Percentiles rank a stretch among this genome's conserved stretches.
Conservation (phyloP, 1,284 basidiomycete genomes). For the Volvariella volvacea region DNA sequence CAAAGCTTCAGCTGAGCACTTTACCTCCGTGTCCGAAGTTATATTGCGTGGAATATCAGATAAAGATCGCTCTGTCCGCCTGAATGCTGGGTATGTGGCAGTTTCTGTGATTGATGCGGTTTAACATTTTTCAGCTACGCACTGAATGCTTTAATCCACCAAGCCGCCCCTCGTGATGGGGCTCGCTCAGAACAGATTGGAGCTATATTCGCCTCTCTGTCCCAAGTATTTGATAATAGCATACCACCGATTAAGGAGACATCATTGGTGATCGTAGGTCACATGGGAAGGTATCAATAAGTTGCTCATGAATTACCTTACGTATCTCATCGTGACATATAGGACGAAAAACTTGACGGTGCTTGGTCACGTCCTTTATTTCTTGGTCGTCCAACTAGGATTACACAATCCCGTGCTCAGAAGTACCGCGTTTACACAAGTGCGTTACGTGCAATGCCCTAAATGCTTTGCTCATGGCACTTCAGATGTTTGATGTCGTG, state of each 20-base stretch:
- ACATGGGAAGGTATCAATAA: constrained; percentile 47
- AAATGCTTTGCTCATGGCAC: constrained; percentile 5
- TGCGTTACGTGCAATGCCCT: constrained; percentile 18
- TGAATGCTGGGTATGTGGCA: constrained; percentile 58
- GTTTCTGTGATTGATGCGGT: constrained; percentile 1
- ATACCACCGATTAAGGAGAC: constrained; percentile 52
- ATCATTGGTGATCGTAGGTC: constrained; percentile 51
- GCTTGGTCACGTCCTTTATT: constrained; percentile 55
- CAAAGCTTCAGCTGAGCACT: constrained; percentile 23
- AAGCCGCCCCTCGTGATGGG: constrained; percentile 10
- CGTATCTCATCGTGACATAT: constrained; percentile 3
- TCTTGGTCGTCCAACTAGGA: constrained; percentile 66
- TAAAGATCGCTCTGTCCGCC: constrained; percentile 49
- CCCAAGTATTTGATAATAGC: constrained; percentile 36
- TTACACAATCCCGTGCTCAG: constrained; percentile 60
- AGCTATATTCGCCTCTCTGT: constrained; percentile 39
- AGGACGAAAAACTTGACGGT: constrained; percentile 47
- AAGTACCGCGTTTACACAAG: constrained; percentile 68
- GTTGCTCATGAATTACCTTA: background rate
- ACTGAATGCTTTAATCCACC: too few relatives aligned
- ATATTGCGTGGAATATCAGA: constrained; percentile 45
- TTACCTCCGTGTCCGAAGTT: constrained; percentile 31
- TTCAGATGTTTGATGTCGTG: constrained; percentile 54
- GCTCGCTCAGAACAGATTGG: constrained; percentile 29
- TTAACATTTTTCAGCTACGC: too few relatives aligned